phyloP scores from a whole-genome alignment of 2,329 filamentous ascomycete species.

The Diaporthe citri region DNA sequence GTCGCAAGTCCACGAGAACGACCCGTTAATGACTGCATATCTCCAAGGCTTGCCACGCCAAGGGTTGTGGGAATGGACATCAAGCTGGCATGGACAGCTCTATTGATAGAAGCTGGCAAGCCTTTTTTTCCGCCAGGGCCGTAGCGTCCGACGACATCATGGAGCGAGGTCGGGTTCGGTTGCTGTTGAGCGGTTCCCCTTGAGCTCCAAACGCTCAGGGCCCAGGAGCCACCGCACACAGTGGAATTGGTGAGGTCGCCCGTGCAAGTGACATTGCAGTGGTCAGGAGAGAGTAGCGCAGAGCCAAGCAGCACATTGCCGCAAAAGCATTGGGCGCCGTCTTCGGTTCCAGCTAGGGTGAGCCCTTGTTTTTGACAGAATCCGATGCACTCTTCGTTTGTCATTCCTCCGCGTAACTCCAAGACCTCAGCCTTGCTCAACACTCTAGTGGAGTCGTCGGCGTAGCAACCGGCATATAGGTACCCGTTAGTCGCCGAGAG shows the following conservation, averaged over 20 bases:
- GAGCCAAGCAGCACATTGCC: conserved; percentile 55
- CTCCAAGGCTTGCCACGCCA: conserved; percentile 11
- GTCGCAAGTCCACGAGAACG: conserved; percentile 8
- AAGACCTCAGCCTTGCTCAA: conserved; percentile 24
- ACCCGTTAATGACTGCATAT: conserved; percentile 1
- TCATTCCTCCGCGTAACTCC: conserved; percentile 32
- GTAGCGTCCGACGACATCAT: background rate
- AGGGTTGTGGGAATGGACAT: background rate
- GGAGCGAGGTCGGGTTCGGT: background rate
- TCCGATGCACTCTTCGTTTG: conserved; percentile 53
- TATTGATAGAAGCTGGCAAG: background rate
- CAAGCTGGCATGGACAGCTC: background rate
- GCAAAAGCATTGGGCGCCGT: conserved; percentile 62
- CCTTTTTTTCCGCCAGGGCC: background rate
- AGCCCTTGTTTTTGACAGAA: conserved; percentile 62
- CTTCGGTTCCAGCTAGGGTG: conserved; percentile 62
- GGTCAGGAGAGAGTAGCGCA: conserved; percentile 56
- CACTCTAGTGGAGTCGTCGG: conserved; percentile 28
- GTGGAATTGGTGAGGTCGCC: conserved; percentile 58
- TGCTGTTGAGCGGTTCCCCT: conserved; percentile 47
- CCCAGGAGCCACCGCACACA: conserved; percentile 62
- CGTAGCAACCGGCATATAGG: conserved; percentile 36
- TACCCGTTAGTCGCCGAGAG: conserved; percentile 15
- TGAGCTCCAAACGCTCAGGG: conserved; percentile 59
- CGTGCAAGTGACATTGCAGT: conserved; percentile 63